Conservation (phyloP, 345 rosid species). For the Salix caprea region DNA sequence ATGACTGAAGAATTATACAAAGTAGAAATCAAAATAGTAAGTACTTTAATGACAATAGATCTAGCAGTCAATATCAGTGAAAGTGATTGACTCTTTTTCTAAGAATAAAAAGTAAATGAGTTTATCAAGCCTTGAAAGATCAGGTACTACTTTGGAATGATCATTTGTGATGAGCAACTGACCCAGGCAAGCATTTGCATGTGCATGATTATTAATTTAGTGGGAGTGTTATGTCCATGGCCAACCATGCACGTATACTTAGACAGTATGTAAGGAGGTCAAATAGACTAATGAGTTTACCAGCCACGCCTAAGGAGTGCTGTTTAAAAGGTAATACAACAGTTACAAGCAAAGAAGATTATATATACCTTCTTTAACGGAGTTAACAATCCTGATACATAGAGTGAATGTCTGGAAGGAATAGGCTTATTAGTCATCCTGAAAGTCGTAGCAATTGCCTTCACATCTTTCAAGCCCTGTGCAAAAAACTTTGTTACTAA, state of each 20-base stretch:
- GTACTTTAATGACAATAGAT: neutral
- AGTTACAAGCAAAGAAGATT: constrained; percentile 3
- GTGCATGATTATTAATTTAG: too few relatives aligned
- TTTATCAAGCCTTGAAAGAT: neutral
- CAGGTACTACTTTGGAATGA: neutral
- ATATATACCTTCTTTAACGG: constrained; percentile 60
- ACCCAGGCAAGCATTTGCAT: too few relatives aligned
- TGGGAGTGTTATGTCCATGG: too few relatives aligned
- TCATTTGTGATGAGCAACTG: neutral
- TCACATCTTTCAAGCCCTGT: constrained; percentile 81
- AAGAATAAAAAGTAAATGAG: too few relatives aligned
- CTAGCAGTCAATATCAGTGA: neutral
- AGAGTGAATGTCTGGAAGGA: constrained; percentile 87
- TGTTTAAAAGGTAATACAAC: neutral
- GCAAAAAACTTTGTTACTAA: neutral
- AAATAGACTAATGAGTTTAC: neutral
- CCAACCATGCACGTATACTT: too few relatives aligned
- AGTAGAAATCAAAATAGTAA: neutral
- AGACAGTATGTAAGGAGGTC: neutral
- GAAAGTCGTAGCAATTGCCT: constrained; percentile 83
- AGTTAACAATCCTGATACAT: constrained; percentile 69
- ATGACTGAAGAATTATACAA: neutral
- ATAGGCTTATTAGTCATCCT: constrained; percentile 93
- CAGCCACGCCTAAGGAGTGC: neutral
- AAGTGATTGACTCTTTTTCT: neutral